phyloP scores from a whole-genome alignment of 2,329 filamentous ascomycete genomes.

The Penicillium sp. region DNA sequence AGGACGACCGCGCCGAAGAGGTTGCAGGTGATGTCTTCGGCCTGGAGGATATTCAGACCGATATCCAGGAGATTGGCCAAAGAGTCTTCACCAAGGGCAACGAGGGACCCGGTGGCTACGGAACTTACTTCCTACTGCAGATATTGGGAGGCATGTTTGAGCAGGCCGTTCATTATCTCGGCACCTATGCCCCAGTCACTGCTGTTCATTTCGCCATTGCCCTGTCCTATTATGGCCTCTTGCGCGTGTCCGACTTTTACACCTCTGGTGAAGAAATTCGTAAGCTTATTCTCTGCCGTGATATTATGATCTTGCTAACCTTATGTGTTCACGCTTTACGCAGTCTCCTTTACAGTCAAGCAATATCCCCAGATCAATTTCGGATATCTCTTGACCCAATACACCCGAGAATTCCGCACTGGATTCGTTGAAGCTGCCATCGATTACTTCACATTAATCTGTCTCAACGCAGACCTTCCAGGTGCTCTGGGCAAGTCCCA shows the following conservation, averaged over 20 bases:
- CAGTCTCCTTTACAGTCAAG: slow-evolving; percentile 56
- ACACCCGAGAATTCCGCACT: slow-evolving; percentile 92
- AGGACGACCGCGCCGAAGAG: slow-evolving; percentile 62
- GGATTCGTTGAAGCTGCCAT: slow-evolving; percentile 86
- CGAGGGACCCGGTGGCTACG: slow-evolving; percentile 76
- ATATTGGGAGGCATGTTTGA: slow-evolving; percentile 91
- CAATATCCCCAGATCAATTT: slow-evolving; percentile 82
- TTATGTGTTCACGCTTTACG: neutral
- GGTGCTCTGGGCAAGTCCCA: slow-evolving; percentile 75
- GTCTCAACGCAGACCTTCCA: slow-evolving; percentile 80
- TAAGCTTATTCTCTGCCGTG: slow-evolving; percentile 40
- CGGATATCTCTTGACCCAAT: slow-evolving; percentile 87
- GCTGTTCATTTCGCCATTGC: slow-evolving; percentile 93
- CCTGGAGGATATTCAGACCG: slow-evolving; percentile 69
- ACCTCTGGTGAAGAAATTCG: slow-evolving; percentile 68
- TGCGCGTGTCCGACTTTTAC: slow-evolving; percentile 81
- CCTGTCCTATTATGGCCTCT: slow-evolving; percentile 81
- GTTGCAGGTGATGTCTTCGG: slow-evolving; percentile 63
- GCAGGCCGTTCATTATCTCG: slow-evolving; percentile 86
- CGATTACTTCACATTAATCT: slow-evolving; percentile 89
- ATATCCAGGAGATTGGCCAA: slow-evolving; percentile 83
- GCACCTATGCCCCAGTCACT: slow-evolving; percentile 86
- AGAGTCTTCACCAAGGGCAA: slow-evolving; percentile 84
- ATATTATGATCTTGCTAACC: slow-evolving; percentile 13
- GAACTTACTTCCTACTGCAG: slow-evolving; percentile 91